Evolutionary conservation across 495 filamentous ascomycete genomes (phyloP).

Genomic region (Paragyromitra xinjiangensis): DNA sequence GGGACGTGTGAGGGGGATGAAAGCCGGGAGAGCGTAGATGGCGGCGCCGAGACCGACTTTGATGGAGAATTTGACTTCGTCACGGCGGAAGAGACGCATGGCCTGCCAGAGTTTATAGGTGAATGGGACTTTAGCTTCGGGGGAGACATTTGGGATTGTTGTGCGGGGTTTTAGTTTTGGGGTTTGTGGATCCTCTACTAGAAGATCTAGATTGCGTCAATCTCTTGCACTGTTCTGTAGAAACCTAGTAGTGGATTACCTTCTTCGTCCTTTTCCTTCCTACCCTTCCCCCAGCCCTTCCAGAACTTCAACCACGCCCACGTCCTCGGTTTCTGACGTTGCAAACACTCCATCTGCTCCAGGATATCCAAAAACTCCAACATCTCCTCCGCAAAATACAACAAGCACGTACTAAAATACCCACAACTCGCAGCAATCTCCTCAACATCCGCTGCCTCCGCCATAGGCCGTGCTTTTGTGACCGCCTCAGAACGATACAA

Average conservation of each 20-base stretch:
- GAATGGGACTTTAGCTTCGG: constrained; percentile 63
- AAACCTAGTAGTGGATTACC: not conserved
- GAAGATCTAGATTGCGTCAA: constrained; percentile 5
- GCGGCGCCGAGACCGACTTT: constrained; percentile 92
- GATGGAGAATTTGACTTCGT: constrained; percentile 80
- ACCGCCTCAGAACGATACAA: constrained; percentile 81
- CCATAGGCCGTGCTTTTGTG: constrained; percentile 67
- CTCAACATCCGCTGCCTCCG: constrained; percentile 90
- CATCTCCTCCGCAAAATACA: constrained; percentile 90
- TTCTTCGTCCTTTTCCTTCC: constrained; percentile 28
- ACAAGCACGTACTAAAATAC: constrained; percentile 88
- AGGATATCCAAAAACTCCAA: constrained; percentile 80
- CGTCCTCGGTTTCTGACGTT: constrained; percentile 66
- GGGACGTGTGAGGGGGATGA: constrained; percentile 77
- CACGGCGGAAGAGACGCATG: constrained; percentile 68
- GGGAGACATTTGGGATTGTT: constrained; percentile 56
- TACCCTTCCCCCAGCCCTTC: constrained; percentile 59
- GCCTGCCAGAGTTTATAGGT: constrained; percentile 69
- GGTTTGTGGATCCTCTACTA: constrained; percentile 19
- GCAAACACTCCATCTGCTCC: constrained; percentile 74
- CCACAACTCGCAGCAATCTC: constrained; percentile 96
- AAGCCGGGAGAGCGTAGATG: constrained; percentile 85
- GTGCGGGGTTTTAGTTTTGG: constrained; percentile 47
- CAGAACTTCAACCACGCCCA: constrained; percentile 93
- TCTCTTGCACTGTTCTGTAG: not conserved